Evolutionary conservation across 78 protist genomes (phyloP).

Genomic region (Polysphondylium violaceum): DNA sequence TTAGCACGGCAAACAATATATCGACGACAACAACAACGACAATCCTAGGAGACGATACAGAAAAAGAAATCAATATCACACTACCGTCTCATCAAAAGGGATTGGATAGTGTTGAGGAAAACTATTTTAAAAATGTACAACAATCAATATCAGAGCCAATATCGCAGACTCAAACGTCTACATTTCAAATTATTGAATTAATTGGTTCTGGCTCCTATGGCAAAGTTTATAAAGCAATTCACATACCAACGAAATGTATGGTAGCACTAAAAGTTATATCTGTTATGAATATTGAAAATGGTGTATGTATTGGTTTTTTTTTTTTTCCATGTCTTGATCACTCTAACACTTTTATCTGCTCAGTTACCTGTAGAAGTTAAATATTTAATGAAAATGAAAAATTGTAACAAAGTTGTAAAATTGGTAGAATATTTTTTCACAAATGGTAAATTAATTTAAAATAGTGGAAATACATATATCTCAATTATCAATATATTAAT

Average conservation of each 20-base stretch:
- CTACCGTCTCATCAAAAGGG: too few species aligned
- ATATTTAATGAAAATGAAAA: conserved; percentile 41
- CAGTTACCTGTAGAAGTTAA: conserved; percentile 68
- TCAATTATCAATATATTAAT: not conserved
- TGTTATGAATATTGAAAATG: conserved; percentile 53
- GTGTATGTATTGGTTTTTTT: conserved; percentile 17
- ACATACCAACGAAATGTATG: conserved; percentile 12
- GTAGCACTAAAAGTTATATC: conserved; percentile 67
- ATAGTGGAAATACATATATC: too few species aligned
- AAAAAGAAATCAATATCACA: too few species aligned
- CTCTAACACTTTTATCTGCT: not conserved
- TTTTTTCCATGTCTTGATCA: not conserved
- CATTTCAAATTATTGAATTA: conserved; percentile 55
- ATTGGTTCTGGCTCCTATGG: conserved; percentile 75
- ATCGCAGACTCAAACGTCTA: too few species aligned
- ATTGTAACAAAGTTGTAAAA: conserved; percentile 38
- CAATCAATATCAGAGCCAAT: too few species aligned
- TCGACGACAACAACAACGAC: not conserved
- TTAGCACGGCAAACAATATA: too few species aligned
- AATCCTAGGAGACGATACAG: not conserved
- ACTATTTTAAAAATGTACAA: too few species aligned
- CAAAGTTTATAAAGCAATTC: conserved; percentile 58
- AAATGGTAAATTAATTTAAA: conserved; percentile 19
- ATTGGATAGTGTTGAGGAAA: too few species aligned
- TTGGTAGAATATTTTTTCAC: conserved; percentile 46